phyloP scores from a whole-genome alignment of 371 early-diverging fungal species.

The Lichtheimia ornata region DNA sequence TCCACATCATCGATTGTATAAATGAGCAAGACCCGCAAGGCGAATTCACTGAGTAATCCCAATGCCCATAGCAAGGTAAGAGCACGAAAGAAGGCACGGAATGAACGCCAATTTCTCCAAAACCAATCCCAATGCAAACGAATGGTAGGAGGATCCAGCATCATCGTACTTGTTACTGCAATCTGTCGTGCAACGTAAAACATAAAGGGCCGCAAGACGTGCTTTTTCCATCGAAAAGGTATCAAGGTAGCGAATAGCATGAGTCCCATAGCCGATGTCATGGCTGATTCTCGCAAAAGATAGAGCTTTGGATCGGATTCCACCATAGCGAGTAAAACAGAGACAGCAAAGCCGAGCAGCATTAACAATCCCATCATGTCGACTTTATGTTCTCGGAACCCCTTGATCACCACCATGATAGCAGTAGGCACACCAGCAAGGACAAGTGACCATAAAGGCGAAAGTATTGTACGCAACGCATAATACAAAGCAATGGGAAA shows the following conservation, averaged over 20 bases:
- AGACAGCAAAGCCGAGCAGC: conserved; percentile 47
- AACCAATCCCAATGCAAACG: conserved; percentile 45
- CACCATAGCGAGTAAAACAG: conserved; percentile 44
- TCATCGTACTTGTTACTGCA: conserved; percentile 28
- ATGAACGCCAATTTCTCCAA: conserved; percentile 36
- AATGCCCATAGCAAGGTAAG: conserved; percentile 42
- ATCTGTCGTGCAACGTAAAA: conserved; percentile 50
- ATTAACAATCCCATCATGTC: conserved; percentile 52
- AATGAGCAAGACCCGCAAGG: conserved; percentile 39
- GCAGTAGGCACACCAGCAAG: conserved; percentile 50
- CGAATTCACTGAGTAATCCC: conserved; percentile 49
- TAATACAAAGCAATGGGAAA: conserved; percentile 47
- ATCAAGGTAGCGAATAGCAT: conserved; percentile 44
- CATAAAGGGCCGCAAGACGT: conserved; percentile 41
- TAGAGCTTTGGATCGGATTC: conserved; percentile 51
- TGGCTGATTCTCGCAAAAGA: conserved; percentile 50
- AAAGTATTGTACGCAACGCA: conserved; percentile 34
- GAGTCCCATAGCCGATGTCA: conserved; percentile 48
- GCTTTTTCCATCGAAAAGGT: conserved; percentile 34
- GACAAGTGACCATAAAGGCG: conserved; percentile 40
- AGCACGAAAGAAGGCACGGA: conserved; percentile 36
- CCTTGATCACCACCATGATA: conserved; percentile 30
- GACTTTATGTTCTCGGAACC: conserved; percentile 31
- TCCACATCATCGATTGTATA: conserved; percentile 39
- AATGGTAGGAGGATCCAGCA: conserved; percentile 27